phyloP scores from a whole-genome alignment of 345 rosid genomes.

The Eucalyptus sp. region DNA sequence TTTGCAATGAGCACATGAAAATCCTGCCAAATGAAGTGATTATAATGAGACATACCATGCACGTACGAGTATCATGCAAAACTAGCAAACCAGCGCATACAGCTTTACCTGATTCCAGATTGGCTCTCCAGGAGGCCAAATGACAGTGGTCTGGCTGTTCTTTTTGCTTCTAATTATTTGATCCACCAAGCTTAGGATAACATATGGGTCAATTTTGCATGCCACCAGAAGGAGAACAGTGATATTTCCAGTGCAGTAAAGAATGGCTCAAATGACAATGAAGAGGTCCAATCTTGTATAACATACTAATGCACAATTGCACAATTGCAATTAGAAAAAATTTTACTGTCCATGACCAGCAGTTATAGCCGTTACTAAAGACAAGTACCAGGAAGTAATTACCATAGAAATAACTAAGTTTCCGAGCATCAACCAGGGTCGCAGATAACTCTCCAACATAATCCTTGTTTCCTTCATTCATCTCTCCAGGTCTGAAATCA shows the following conservation, averaged over 20 bases:
- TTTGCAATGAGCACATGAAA: slow-evolving; percentile 87
- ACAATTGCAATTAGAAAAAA: neutral
- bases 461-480: slow-evolving; percentile 84
- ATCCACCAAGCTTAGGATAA: slow-evolving; percentile 66
- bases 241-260: neutral
- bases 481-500: slow-evolving; percentile 65
- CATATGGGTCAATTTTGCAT: slow-evolving; percentile 98
- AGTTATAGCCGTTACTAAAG: neutral
- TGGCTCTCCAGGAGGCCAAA: slow-evolving; percentile 89
- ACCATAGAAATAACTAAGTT: slow-evolving; percentile 79
- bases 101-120: slow-evolving; percentile 94
- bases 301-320: neutral
- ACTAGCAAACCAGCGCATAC: neutral
- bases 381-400: neutral
- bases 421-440: slow-evolving; percentile 89
- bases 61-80: neutral
- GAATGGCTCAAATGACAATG: neutral
- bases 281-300: neutral
- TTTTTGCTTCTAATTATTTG: slow-evolving; percentile 85
- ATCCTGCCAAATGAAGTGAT: slow-evolving; percentile 39
- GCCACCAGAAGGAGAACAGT: neutral
- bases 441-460: slow-evolving; percentile 91
- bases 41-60: neutral
- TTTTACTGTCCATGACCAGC: neutral
- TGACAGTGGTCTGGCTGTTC: slow-evolving; percentile 93